A percentile compares a stretch with the other conserved stretches of the same genome.
Evolutionary conservation across 1,284 basidiomycete species (phyloP).

Genomic region (Melampsora americana): DNA sequence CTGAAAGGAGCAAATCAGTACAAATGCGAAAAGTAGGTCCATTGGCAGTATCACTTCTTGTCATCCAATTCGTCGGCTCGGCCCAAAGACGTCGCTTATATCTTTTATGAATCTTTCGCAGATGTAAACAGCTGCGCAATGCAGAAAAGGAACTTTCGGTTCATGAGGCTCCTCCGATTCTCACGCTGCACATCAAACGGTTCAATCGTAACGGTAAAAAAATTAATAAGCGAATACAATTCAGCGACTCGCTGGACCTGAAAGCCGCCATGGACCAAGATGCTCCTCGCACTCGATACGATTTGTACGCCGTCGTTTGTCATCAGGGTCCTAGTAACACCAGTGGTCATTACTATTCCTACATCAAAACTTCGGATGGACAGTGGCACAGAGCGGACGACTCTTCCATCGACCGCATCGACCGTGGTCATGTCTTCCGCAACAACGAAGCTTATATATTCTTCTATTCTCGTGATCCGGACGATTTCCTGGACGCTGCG

Average conservation of each 20-base stretch:
- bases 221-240: constrained; percentile 71
- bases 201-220: constrained; percentile 88
- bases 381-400: constrained; percentile 94
- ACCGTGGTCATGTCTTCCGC: constrained; percentile 60
- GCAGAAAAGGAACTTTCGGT: constrained; percentile 86
- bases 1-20: constrained; percentile 92
- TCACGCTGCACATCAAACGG: constrained; percentile 94
- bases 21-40: constrained; percentile 89
- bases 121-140: constrained; percentile 80
- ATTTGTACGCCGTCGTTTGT: constrained; percentile 84
- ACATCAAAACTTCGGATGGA: constrained; percentile 69
- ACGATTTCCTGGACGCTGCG: constrained; percentile 66
- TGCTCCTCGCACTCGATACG: constrained; percentile 68
- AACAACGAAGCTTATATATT: constrained; percentile 82
- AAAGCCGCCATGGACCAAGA: constrained; percentile 78
- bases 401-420: constrained; percentile 63
- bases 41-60: constrained; percentile 22
- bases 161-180: constrained; percentile 78
- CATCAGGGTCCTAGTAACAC: constrained; percentile 90
- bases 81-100: background rate
- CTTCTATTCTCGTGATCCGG: constrained; percentile 80
- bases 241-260: constrained; percentile 73
- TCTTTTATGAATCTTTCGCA: constrained; percentile 53
- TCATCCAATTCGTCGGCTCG: no score
- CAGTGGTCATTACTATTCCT: constrained; percentile 92